Evolutionary conservation across 805 yeast genomes (phyloP).

Genomic region (Metschnikowia vanudenii): DNA sequence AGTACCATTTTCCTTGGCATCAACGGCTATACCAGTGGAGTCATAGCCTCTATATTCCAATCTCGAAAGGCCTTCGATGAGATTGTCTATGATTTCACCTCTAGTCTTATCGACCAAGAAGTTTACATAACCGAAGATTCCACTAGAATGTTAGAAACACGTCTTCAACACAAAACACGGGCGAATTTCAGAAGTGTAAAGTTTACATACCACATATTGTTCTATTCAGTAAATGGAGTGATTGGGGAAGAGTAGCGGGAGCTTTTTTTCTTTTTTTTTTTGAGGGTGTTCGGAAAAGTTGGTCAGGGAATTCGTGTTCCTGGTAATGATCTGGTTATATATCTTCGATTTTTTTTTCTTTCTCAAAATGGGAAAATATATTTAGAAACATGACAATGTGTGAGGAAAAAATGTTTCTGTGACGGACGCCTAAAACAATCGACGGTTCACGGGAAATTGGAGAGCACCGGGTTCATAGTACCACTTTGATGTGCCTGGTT

Average conservation of each 20-base stretch:
- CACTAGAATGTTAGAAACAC: slow-evolving; percentile 48
- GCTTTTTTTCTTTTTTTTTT: background rate
- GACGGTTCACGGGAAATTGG: background rate
- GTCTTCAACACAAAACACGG: background rate
- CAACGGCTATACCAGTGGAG: slow-evolving; percentile 94
- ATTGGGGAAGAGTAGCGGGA: background rate
- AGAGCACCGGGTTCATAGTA: background rate
- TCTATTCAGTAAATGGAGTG: background rate
- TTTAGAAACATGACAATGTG: slow-evolving; percentile 11
- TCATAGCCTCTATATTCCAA: slow-evolving; percentile 98
- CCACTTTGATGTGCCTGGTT: no score
- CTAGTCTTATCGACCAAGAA: slow-evolving; percentile 87
- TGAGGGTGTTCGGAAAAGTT: slow-evolving; percentile 1
- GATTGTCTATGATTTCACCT: slow-evolving; percentile 87
- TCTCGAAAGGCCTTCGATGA: slow-evolving; percentile 80
- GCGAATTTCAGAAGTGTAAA: background rate
- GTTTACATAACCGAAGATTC: slow-evolving; percentile 97
- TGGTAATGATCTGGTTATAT: slow-evolving; percentile 6
- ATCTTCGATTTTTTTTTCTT: slow-evolving; percentile 6
- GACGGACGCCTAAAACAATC: slow-evolving; percentile 8
- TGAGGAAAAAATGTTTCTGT: slow-evolving; percentile 13
- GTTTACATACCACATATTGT: slow-evolving; percentile 18
- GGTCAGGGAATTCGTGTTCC: slow-evolving; percentile 4
- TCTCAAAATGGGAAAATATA: slow-evolving; percentile 7
- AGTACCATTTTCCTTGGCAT: slow-evolving; percentile 76